Percentiles rank a stretch among this genome's conserved stretches.
Evolutionary conservation across 495 filamentous ascomycete genomes (phyloP).

Genomic region (Hypoxylon subgilvum): DNA sequence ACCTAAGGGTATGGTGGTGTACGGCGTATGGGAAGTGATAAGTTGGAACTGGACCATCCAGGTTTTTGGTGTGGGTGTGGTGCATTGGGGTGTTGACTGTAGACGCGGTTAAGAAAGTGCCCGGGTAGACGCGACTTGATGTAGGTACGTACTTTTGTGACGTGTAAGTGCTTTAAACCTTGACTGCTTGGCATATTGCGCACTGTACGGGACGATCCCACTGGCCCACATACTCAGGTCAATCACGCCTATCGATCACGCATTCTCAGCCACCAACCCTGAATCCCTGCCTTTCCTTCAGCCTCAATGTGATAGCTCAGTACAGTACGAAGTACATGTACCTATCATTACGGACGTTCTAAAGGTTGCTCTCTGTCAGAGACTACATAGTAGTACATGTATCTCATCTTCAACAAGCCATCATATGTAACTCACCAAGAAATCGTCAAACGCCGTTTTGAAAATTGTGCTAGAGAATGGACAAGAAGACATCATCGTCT

Average conservation of each 20-base stretch:
- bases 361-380: too few relatives aligned
- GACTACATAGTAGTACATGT: too few relatives aligned
- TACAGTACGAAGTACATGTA: too few relatives aligned
- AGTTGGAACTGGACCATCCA: too few relatives aligned
- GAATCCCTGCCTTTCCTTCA: not conserved
- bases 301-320: not conserved
- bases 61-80: not conserved
- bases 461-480: too few relatives aligned
- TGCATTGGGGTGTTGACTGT: too few relatives aligned
- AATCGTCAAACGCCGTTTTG: too few relatives aligned
- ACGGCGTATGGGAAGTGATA: slow-evolving; percentile 2
- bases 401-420: too few relatives aligned
- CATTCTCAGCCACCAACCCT: not conserved
- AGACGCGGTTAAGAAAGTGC: too few relatives aligned
- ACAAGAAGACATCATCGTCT: slow-evolving; percentile 21
- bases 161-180: not conserved
- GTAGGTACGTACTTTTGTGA: not conserved
- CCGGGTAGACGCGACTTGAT: slow-evolving; percentile 11
- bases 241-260: not conserved
- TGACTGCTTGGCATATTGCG: not conserved
- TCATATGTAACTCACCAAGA: too few relatives aligned
- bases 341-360: too few relatives aligned
- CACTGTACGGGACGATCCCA: slow-evolving; percentile 5
- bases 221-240: not conserved
- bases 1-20: too few relatives aligned